Conservation (phyloP, 371 early-diverging fungal species). For the Ordospora colligata region DNA sequence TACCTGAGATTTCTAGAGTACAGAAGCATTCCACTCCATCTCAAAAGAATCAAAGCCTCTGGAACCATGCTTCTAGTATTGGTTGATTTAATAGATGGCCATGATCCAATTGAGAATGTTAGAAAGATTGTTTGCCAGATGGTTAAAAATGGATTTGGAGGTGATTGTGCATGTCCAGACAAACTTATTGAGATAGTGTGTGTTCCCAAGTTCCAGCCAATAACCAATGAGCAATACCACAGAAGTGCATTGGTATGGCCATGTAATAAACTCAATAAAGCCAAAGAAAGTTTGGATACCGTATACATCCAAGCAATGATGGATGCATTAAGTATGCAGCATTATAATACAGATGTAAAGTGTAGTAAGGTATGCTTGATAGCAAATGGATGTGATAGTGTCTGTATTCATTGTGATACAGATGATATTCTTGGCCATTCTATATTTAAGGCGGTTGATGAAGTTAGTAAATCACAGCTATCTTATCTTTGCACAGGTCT, state of each 20-base stretch:
- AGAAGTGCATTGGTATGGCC: constrained; percentile 14
- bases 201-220: constrained; percentile 5
- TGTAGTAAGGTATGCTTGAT: constrained; percentile 34
- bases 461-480: constrained; percentile 6
- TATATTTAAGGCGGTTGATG: constrained; percentile 21
- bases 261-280: not conserved
- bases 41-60: not conserved
- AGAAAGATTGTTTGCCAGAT: not conserved
- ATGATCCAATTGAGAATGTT: not conserved
- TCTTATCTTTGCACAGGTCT: constrained; percentile 51
- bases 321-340: not conserved
- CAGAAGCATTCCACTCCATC: not conserved
- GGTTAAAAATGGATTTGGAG: not conserved
- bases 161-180: not conserved
- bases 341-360: not conserved
- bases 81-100: not conserved
- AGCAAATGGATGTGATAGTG: not conserved
- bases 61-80: not conserved
- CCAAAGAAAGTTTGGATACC: not conserved
- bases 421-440: constrained; percentile 40
- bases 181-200: not conserved
- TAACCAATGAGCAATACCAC: constrained; percentile 2
- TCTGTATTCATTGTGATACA: not conserved
- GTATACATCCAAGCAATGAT: not conserved
- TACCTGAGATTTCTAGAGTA: not conserved